Evolutionary conservation across 768 basidiomycete species (phyloP).

Genomic region (Hypholoma fasciculare): DNA sequence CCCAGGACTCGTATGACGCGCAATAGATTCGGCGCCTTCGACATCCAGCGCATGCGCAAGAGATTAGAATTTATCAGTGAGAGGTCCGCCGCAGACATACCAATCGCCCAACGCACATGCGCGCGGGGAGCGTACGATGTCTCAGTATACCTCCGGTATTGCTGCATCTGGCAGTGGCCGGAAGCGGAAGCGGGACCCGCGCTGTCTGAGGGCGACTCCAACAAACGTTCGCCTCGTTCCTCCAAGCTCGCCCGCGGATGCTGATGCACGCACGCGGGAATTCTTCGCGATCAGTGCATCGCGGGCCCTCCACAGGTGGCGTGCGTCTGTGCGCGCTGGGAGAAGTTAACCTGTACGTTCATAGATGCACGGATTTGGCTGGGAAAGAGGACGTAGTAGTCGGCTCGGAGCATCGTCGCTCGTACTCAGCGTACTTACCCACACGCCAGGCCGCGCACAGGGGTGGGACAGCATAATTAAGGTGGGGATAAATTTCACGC

Average conservation of each 20-base stretch:
- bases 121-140: background rate
- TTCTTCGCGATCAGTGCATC: no score
- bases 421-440: no score
- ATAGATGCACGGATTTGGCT: no score
- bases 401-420: background rate
- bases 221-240: background rate
- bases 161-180: no score
- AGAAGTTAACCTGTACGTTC: no score
- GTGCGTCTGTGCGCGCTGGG: background rate
- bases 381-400: background rate
- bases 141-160: no score
- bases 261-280: background rate
- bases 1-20: no score
- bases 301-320: no score
- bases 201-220: background rate
- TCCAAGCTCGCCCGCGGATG: background rate
- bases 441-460: no score
- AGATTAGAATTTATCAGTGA: background rate
- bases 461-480: no score
- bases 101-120: conserved; percentile 19
- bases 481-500: background rate
- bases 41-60: background rate
- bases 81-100: background rate
- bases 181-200: no score
- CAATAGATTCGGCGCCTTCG: no score